These are phyloP conservation scores for Micractinium sp. DNA, from an alignment of 139 green algal species.

Conservation along the genomic window DNA sequence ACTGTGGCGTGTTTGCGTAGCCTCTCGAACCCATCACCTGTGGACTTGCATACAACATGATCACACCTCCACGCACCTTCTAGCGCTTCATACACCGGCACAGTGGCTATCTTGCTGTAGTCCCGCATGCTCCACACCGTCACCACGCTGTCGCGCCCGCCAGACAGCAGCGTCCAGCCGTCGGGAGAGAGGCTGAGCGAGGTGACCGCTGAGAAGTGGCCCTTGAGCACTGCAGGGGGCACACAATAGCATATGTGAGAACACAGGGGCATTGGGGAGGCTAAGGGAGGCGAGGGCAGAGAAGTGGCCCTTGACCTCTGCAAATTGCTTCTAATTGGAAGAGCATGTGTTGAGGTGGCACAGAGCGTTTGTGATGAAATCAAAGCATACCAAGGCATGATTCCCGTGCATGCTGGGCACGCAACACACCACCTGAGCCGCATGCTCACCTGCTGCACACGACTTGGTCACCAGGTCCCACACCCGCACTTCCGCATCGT, in stretches of 20 bases:
- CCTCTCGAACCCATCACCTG: too few species aligned
- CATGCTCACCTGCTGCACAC: slow-evolving; percentile 57
- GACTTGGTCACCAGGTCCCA: slow-evolving; percentile 82
- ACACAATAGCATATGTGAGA: neutral
- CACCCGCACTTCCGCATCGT: slow-evolving; percentile 80
- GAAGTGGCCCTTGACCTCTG: neutral
- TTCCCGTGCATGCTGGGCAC: too few species aligned
- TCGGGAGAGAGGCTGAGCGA: slow-evolving; percentile 74
- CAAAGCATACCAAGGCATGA: too few species aligned
- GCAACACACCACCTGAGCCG: neutral
- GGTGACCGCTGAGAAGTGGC: slow-evolving; percentile 88
- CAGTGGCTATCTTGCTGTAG: slow-evolving; percentile 63
- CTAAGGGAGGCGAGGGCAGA: neutral
- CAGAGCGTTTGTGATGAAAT: too few species aligned
- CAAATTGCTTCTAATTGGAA: too few species aligned
- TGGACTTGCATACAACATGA: too few species aligned
- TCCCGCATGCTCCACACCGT: slow-evolving; percentile 81
- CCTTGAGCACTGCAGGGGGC: slow-evolving; percentile 47
- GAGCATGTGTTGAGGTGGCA: too few species aligned
- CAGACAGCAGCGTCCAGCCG: slow-evolving; percentile 74
- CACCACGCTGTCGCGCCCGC: slow-evolving; percentile 75
- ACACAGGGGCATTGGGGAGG: neutral
- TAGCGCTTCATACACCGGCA: slow-evolving; percentile 90
- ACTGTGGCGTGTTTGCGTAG: too few species aligned
- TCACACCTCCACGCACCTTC: slow-evolving; percentile 61